Base-by-base conservation (phyloP, 2,329 filamentous ascomycete species). In the Escovopsis sp. region DNA sequence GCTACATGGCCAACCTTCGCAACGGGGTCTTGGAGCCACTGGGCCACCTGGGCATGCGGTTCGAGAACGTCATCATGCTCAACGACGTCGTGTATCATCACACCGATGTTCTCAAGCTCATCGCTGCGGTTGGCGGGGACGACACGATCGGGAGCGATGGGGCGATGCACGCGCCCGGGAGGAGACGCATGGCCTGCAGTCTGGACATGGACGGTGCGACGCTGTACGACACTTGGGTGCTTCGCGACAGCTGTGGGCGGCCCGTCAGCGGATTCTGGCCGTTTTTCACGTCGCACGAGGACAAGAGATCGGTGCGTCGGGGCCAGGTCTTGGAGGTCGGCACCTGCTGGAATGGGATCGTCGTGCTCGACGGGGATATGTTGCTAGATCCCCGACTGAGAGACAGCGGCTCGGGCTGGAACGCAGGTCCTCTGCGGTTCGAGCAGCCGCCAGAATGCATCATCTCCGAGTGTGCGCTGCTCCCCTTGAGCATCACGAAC, bases 1-100 rank as follows among this genome's bases (percentile, higher is more conserved):
- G 39, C 9, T 46, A 46, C 38, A 46, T 46, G 44, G 39, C 44
- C n/a, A 46, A 46, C 26, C 44, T 46, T 36, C 44, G 44, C 42
- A 46, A 46, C n/a, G 44, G 44, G 38, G 41, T 42, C n/a, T 34
- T 46, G 32, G 36, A 46, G 38, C 44, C 44, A 15, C 39, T 46
- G 7, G 36, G 34, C 8, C 34, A 18, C 15, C 42, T 46, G 12
- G 39, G 39, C 15, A 38, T 32, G 44, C 44, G 44, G n/a, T 46
- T 46, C 12, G 44, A 43, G 39, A 46, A 41, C 37, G 42, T 46
- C 30, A 33, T 46, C n/a, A 12, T 46, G 26, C 38, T 46, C 7
- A 46, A 46, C 30, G 44, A 46, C 33, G 42, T 46, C 9, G 42
- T 46, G 26, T 46, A 44, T 19, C 44, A 46, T n/a, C 44, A 46